These are phyloP conservation scores for Avicennia marina DNA, from an alignment of 257 asterid species.

Conservation along the genomic window DNA sequence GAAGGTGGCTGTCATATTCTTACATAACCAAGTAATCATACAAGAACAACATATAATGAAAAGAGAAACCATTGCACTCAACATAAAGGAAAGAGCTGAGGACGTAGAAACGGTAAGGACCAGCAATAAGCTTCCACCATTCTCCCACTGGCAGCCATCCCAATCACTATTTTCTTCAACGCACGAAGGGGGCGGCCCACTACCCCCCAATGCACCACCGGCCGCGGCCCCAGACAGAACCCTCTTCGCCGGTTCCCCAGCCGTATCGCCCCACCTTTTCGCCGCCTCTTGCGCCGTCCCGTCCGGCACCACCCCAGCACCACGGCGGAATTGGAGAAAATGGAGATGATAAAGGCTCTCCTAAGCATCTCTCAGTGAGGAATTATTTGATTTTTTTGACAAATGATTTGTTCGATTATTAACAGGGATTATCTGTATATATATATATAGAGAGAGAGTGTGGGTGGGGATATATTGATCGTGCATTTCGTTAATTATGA, in stretches of 20 bases:
- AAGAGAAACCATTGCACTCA: too few species aligned
- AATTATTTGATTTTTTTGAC: background rate
- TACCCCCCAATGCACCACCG: constrained; percentile 51
- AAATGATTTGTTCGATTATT: background rate
- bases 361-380: constrained; percentile 40
- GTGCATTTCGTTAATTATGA: constrained; percentile 26
- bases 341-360: constrained; percentile 31
- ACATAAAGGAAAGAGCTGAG: constrained; percentile 53
- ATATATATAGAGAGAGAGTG: background rate
- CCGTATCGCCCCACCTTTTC: constrained; percentile 42
- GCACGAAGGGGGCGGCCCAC: constrained; percentile 38
- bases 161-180: constrained; percentile 41
- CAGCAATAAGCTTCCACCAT: constrained; percentile 49
- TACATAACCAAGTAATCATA: too few species aligned
- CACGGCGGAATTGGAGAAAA: constrained; percentile 41
- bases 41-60: too few species aligned
- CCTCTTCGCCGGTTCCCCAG: constrained; percentile 58
- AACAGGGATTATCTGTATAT: background rate
- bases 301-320: constrained; percentile 39
- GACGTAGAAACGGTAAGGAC: constrained; percentile 58
- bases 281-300: constrained; percentile 36
- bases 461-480: constrained; percentile 10
- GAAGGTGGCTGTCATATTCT: too few species aligned
- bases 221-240: constrained; percentile 41
- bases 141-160: constrained; percentile 39